Conservation (phyloP, 1,139 yeast species). For the Kodamaea arcana region DNA sequence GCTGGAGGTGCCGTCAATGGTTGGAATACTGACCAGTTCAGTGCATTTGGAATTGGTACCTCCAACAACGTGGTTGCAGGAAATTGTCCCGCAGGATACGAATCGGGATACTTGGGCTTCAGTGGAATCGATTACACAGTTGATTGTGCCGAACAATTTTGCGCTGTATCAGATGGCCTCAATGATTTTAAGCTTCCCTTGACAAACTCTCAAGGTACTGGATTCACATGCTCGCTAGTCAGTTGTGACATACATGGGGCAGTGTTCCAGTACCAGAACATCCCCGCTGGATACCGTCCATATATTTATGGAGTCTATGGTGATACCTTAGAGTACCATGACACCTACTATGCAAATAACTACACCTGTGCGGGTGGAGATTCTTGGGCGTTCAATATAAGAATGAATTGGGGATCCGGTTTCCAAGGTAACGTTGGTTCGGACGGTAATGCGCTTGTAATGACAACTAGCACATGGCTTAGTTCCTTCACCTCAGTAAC, state of each 20-base stretch:
- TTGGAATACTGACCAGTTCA: neutral
- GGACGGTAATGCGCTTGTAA: slow-evolving; percentile 18
- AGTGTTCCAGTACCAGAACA: slow-evolving; percentile 15
- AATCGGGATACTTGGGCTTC: neutral
- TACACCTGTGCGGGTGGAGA: slow-evolving; percentile 13
- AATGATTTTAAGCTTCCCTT: too few species aligned
- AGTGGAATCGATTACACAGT: too few species aligned
- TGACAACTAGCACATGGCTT: slow-evolving; percentile 17
- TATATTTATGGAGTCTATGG: slow-evolving; percentile 18
- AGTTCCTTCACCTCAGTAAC: slow-evolving; percentile 3
- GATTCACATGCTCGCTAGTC: slow-evolving; percentile 14
- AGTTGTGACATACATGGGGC: slow-evolving; percentile 2
- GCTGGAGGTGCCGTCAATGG: too few species aligned
- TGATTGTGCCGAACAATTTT: neutral
- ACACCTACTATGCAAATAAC: slow-evolving; percentile 11
- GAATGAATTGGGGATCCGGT: slow-evolving; percentile 9
- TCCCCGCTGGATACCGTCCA: slow-evolving; percentile 33
- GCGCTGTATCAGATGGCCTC: neutral
- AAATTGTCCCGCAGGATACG: neutral
- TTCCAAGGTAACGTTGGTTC: slow-evolving; percentile 14
- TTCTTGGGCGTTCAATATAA: neutral
- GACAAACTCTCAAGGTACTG: too few species aligned
- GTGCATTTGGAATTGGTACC: neutral
- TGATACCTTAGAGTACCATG: slow-evolving; percentile 1
- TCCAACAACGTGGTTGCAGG: neutral